Conservation (phyloP, 441 rosid species). For the Raphanus hybrid region DNA sequence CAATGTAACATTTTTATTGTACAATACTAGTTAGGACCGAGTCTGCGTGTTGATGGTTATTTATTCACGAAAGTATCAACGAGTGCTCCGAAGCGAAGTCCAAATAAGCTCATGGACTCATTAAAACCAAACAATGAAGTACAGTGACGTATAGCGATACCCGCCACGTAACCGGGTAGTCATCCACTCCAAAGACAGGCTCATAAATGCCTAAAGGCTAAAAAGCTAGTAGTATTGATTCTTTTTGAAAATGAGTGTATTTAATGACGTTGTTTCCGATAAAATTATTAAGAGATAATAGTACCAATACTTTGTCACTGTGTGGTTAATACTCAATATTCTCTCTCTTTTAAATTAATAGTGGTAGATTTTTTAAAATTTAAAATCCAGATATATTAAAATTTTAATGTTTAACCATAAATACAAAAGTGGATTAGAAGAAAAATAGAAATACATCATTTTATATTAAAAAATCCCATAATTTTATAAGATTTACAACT, state of each 20-base stretch:
- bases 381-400: neutral
- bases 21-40: neutral
- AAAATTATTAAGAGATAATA: neutral
- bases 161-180: slow-evolving; percentile 22
- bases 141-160: slow-evolving; percentile 21
- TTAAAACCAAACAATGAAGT: slow-evolving; percentile 23
- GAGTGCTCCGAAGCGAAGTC: slow-evolving; percentile 5
- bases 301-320: neutral
- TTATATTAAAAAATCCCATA: neutral
- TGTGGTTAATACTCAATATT: slow-evolving; percentile 13
- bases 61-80: neutral
- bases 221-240: slow-evolving; percentile 7
- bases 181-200: slow-evolving; percentile 21
- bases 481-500: neutral
- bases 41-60: neutral
- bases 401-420: neutral
- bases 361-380: neutral
- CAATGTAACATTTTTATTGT: neutral
- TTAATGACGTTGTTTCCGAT: slow-evolving; percentile 20
- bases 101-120: neutral
- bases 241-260: slow-evolving; percentile 2
- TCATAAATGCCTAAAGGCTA: slow-evolving; percentile 9
- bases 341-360: neutral
- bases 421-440: neutral
- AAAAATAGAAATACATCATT: neutral